Percentiles rank a stretch among this genome's conserved stretches.
phyloP scores from a whole-genome alignment of 495 filamentous ascomycete genomes.

The Zalerion maritima region DNA sequence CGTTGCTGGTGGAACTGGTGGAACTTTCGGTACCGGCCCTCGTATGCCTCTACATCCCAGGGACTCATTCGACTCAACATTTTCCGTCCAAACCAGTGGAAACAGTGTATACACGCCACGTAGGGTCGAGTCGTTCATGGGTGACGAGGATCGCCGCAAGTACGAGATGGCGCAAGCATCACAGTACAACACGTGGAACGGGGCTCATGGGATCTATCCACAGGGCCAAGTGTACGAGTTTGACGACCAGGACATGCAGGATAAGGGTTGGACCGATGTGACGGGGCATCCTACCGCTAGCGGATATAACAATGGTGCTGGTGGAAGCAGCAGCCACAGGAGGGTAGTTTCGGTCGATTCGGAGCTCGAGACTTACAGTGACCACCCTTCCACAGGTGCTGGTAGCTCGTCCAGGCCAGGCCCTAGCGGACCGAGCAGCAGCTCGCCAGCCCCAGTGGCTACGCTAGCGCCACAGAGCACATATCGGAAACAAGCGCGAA shows the following conservation, averaged over 20 bases:
- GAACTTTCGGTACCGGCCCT: conserved; percentile 15
- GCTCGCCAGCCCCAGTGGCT: conserved; percentile 6
- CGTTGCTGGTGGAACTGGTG: conserved; percentile 14
- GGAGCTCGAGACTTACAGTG: not conserved
- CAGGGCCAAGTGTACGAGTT: conserved; percentile 38
- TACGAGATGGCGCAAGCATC: conserved; percentile 52
- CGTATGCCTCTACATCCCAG: conserved; percentile 40
- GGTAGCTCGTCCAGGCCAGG: not conserved
- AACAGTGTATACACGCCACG: conserved; percentile 59
- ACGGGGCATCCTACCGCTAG: conserved; percentile 4
- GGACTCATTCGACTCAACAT: conserved; percentile 57
- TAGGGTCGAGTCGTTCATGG: conserved; percentile 73
- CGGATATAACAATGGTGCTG: conserved; percentile 10
- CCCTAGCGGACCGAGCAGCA: conserved; percentile 2
- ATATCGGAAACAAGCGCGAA: conserved; percentile 13
- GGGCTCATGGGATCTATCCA: conserved; percentile 35
- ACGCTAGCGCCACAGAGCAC: conserved; percentile 5
- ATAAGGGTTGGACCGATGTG: conserved; percentile 28
- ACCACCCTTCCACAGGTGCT: conserved; percentile 4
- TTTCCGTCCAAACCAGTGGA: conserved; percentile 42
- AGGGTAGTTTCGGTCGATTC: conserved; percentile 9
- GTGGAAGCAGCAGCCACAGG: conserved; percentile 18
- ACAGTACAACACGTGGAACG: conserved; percentile 30
- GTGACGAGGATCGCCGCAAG: conserved; percentile 58
- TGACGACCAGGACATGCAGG: conserved; percentile 32